These are phyloP conservation scores for Waltiozyma solani DNA, from an alignment of 1,139 yeast species.

Conservation along the genomic window DNA sequence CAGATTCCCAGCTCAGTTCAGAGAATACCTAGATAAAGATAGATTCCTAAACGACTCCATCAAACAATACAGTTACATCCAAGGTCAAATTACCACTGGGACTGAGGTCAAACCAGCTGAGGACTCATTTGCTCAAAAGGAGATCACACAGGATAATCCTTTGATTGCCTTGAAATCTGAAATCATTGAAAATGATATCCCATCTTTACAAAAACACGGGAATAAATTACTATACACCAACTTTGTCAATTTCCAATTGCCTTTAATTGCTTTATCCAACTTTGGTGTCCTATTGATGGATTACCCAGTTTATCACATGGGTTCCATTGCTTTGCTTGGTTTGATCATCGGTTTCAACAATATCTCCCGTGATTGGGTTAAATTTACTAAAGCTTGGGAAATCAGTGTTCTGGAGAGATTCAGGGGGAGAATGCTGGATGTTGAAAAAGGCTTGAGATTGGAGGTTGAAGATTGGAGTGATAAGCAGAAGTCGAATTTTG, in stretches of 20 bases:
- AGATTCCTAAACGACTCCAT: slow-evolving; percentile 15
- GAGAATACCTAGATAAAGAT: slow-evolving; percentile 12
- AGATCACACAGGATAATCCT: slow-evolving; percentile 10
- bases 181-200: slow-evolving; percentile 13
- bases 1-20: slow-evolving; percentile 14
- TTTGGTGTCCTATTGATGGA: slow-evolving; percentile 20
- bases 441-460: not conserved
- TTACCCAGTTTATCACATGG: slow-evolving; percentile 22
- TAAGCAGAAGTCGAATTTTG: not conserved
- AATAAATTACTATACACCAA: slow-evolving; percentile 18
- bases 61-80: slow-evolving; percentile 18
- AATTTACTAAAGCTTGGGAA: slow-evolving; percentile 3
- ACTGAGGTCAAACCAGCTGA: not conserved
- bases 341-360: slow-evolving; percentile 22
- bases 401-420: not conserved
- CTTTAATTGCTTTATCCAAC: slow-evolving; percentile 17
- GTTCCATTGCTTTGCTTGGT: slow-evolving; percentile 22
- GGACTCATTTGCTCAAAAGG: slow-evolving; percentile 2
- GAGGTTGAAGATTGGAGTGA: not conserved
- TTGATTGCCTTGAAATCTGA: slow-evolving; percentile 12
- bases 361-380: slow-evolving; percentile 20
- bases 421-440: not conserved
- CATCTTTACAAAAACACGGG: slow-evolving; percentile 17
- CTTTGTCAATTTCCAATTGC: slow-evolving; percentile 22
- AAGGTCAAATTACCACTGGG: slow-evolving; percentile 13